Evolutionary conservation across 108 stramenopile species (phyloP).

Genomic region (Nitzschia sp.): DNA sequence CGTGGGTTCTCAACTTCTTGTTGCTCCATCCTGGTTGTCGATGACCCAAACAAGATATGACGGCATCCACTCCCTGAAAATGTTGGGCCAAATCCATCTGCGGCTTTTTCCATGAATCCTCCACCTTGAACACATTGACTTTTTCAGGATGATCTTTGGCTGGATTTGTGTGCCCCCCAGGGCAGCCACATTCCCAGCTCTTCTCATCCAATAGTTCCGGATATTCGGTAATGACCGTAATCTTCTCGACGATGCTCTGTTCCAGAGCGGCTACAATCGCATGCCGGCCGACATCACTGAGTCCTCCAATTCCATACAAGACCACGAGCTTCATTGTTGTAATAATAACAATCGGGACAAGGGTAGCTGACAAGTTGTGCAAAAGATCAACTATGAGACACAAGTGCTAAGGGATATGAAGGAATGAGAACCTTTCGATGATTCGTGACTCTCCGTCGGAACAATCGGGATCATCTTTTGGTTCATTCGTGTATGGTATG

Average conservation of each 20-base stretch:
- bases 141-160: slow-evolving; percentile 1
- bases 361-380: too few species aligned
- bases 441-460: too few species aligned
- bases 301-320: slow-evolving; percentile 54
- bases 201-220: slow-evolving; percentile 49
- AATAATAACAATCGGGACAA: too few species aligned
- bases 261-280: slow-evolving; percentile 67
- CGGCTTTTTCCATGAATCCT: slow-evolving; percentile 6
- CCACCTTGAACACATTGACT: background rate
- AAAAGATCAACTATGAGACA: too few species aligned
- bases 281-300: slow-evolving; percentile 68
- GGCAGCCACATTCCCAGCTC: slow-evolving; percentile 75
- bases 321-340: too few species aligned
- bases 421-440: too few species aligned
- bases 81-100: slow-evolving; percentile 13
- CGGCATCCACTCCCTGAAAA: slow-evolving; percentile 50
- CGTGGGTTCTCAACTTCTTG: slow-evolving; percentile 9
- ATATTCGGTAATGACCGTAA: slow-evolving; percentile 61
- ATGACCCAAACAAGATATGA: slow-evolving; percentile 76
- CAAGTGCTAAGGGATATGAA: too few species aligned
- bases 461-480: too few species aligned
- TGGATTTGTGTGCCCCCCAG: slow-evolving; percentile 36
- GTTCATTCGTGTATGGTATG: too few species aligned
- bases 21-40: slow-evolving; percentile 60
- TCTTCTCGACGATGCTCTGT: slow-evolving; percentile 31